Percentiles rank a stretch among this genome's conserved stretches.
Evolutionary conservation across 2,329 filamentous ascomycete genomes (phyloP).

Genomic region (Fusarium floridanum): DNA sequence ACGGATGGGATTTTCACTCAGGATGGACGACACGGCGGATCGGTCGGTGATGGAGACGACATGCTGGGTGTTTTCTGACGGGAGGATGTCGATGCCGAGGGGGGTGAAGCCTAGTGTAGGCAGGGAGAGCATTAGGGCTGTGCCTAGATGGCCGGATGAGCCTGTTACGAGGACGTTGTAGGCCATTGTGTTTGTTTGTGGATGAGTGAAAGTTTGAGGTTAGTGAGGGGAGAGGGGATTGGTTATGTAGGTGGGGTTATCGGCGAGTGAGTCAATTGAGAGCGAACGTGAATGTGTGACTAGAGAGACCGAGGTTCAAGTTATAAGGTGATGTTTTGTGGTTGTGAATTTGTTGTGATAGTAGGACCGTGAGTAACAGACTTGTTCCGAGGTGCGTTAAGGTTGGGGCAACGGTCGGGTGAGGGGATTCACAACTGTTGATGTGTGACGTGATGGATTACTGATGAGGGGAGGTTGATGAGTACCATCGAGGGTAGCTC

Average conservation of each 20-base stretch:
- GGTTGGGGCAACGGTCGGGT: neutral
- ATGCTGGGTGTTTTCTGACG: slow-evolving; percentile 52
- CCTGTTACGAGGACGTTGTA: slow-evolving; percentile 60
- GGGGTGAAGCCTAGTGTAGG: slow-evolving; percentile 55
- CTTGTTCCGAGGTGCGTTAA: slow-evolving; percentile 11
- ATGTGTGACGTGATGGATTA: neutral
- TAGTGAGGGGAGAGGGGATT: neutral
- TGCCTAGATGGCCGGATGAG: slow-evolving; percentile 61
- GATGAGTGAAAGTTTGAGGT: neutral
- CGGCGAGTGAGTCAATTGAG: slow-evolving; percentile 36
- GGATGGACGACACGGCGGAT: slow-evolving; percentile 48
- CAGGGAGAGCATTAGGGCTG: slow-evolving; percentile 59
- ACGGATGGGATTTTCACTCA: slow-evolving; percentile 50
- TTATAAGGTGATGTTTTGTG: neutral
- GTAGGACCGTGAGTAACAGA: slow-evolving; percentile 19
- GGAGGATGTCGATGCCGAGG: slow-evolving; percentile 59
- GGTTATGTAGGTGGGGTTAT: slow-evolving; percentile 34
- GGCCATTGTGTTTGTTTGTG: slow-evolving; percentile 9
- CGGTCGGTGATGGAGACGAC: slow-evolving; percentile 56
- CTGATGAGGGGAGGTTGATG: neutral
- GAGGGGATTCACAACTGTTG: neutral
- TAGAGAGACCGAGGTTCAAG: neutral
- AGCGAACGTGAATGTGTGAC: neutral
- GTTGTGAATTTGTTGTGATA: slow-evolving; percentile 9
- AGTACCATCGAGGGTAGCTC: neutral